A percentile compares a stretch with the other conserved stretches of the same genome.
Conservation (phyloP, 2,329 filamentous ascomycete genomes). For the Penicillium concentricum region DNA sequence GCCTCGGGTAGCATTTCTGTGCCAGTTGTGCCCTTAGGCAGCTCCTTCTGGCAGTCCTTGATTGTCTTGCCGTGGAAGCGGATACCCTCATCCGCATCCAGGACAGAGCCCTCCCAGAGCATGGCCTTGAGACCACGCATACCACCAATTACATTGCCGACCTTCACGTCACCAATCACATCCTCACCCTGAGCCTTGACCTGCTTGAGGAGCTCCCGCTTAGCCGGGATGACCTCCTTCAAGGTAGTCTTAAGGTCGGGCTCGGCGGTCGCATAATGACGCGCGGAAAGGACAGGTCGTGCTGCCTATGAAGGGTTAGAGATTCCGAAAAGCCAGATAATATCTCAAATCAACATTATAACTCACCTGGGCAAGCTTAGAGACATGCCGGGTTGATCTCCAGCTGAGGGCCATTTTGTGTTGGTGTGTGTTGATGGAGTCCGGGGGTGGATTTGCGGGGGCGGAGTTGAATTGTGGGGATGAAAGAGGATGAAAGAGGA, state of each 20-base stretch:
- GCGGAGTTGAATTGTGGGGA: conserved; percentile 22
- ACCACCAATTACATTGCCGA: conserved; percentile 90
- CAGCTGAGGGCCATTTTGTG: conserved; percentile 35
- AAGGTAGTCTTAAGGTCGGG: conserved; percentile 87
- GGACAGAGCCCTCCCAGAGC: conserved; percentile 97
- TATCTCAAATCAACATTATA: background rate
- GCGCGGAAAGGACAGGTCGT: conserved; percentile 22
- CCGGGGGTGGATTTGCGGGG: conserved; percentile 26
- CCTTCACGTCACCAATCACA: conserved; percentile 85
- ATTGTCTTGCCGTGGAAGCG: conserved; percentile 97
- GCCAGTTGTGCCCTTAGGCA: conserved; percentile 84
- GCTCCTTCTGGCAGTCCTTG: conserved; percentile 91
- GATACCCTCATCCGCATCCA: conserved; percentile 95
- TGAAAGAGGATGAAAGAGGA: background rate
- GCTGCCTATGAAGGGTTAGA: conserved; percentile 18
- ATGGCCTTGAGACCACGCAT: conserved; percentile 98
- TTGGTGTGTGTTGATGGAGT: conserved; percentile 12
- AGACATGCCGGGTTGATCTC: conserved; percentile 40
- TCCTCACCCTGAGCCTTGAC: conserved; percentile 84
- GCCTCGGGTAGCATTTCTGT: conserved; percentile 98
- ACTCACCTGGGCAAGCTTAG: conserved; percentile 39
- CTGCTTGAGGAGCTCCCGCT: conserved; percentile 89
- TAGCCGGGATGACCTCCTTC: conserved; percentile 79
- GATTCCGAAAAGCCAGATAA: background rate
- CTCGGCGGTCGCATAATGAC: conserved; percentile 64